Base-by-base conservation (phyloP, 169 alveolate species). In the Cyclospora cayetanensis region DNA sequence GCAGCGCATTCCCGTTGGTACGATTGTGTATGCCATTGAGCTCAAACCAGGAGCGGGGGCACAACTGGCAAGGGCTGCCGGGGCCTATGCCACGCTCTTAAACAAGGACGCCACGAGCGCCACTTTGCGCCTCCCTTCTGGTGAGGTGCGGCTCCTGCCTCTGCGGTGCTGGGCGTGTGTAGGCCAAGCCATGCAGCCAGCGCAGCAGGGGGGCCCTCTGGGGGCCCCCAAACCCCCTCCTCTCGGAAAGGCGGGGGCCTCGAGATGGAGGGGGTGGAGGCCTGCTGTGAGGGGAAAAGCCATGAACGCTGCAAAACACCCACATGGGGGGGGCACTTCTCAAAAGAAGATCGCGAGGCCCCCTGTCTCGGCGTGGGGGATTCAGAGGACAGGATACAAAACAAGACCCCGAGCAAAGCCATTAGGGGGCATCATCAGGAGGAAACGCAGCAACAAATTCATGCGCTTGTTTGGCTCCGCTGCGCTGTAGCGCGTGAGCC, bases 31-130 rank as follows among this genome's bases (percentile, higher is more conserved):
- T 93, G 96, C 96, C 91, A 91, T 97, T 25, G 98, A 97, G 91
- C 83, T 96, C 85, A 90, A 97, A 66, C 98, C 98, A 5, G 98
- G 98, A n/a, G 95, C 96, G 0, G 97, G 98, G 22, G 98, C 97
- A 2, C 97, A 95, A 92, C 70, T 96, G 37, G 95, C 96, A 42
- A 94, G 98, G 50, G 97, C 98, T 22, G 98, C 97, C 5, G 98
- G 98, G 31, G 94, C 97, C 27, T 96, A 87, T 77, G 97, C 97
- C 11, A 96, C 97, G 7, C 77, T 97, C 34, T 65, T 95, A 27
- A 88, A 92, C 89, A 95, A 97, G 93, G 98, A 97, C 76, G 85
- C 52, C 31, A 70, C 80, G 35, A 95, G 90, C 55, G 98, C 98
- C n/a, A 96, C 98, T 20, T 79, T 97, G 90, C 94, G 96, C 88